Evolutionary conservation across 2,329 filamentous ascomycete genomes (phyloP), one percentile per base, ranked within the genome.

Genomic region (Ambrosiella beaveri): DNA sequence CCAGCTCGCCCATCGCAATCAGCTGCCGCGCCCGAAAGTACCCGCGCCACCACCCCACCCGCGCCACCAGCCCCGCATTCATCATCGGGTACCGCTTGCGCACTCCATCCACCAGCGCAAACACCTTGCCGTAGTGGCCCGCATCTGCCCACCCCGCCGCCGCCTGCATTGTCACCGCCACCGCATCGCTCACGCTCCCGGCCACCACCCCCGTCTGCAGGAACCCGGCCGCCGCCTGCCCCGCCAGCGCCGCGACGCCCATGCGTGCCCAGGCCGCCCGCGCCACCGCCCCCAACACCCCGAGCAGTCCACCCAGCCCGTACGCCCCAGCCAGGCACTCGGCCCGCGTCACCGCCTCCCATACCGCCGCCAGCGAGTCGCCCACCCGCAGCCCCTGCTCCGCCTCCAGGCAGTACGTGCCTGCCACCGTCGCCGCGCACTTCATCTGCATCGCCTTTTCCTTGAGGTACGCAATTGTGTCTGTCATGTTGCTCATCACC

Each of bases 361-460:
- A 13, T 1, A 67, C 61, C 2, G 71, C 79, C 1, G 88, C 84
- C 58, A 83, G 76, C 65, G 84, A 77, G 70, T 81, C 79, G 8
- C 88, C 88, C 65, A 82, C 84, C 57, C 81, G 77, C 59, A 96
- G 75, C 17, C 80, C 80, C 47, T 94, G 72, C 67, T 90, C 94
- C 2, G 89, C 88, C 69, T 97, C 90, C 64, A 85, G 89, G 57
- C 95, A 74, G 12, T 95, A 73, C 1, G 88, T 86, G 1, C 88
- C 89, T 66, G 86, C 88, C 71, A 91, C 81, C 2, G 96, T 72
- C 56, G 82, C 82, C 80, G 87, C 93, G 80, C 93, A 90, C 58
- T 87, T 86, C 0, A 81, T 80, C 66, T 96, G 90, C 65, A 84
- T 89, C 1, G 91, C 86, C 68, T 93, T 93, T 13, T 83, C 79